These are phyloP conservation scores for Linnemannia hyalina DNA, from an alignment of 192 early-diverging fungal genomes.

Conservation along the genomic window DNA sequence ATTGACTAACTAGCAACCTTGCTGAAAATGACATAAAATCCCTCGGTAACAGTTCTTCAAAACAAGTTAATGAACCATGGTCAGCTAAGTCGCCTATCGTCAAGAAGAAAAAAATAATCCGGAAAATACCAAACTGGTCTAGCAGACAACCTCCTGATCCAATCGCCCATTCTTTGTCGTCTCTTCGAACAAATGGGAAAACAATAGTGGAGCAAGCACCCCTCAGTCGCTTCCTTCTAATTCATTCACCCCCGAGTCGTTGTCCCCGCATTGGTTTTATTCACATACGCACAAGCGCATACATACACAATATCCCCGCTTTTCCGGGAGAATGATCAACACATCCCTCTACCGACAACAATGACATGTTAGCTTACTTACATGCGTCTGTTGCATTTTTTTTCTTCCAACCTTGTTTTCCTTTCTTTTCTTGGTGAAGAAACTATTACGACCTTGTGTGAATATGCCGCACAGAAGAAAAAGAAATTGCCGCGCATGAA, in stretches of 20 bases:
- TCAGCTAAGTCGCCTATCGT: not conserved
- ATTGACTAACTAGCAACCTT: not conserved
- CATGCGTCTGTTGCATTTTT: not conserved
- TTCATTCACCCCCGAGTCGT: not conserved
- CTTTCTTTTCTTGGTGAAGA: not conserved
- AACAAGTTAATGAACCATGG: not conserved
- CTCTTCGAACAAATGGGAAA: not conserved
- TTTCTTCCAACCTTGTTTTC: not conserved
- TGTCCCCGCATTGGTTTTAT: slow-evolving; percentile 1
- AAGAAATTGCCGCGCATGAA: not conserved
- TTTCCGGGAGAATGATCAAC: not conserved
- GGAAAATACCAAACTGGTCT: not conserved
- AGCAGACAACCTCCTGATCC: not conserved
- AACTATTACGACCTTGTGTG: not conserved
- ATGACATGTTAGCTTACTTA: not conserved
- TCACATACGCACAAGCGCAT: not conserved
- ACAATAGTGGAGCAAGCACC: not conserved
- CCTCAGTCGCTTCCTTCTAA: not conserved
- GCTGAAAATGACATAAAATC: not conserved
- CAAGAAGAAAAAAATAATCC: not conserved
- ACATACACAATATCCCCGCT: not conserved
- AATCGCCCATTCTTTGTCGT: not conserved
- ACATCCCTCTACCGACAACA: not conserved
- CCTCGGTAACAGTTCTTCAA: not conserved
- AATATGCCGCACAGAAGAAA: too few relatives aligned